These are phyloP conservation scores for Sclerotinia subarctica DNA, from an alignment of 2,329 filamentous ascomycete genomes.

Conservation along the genomic window DNA sequence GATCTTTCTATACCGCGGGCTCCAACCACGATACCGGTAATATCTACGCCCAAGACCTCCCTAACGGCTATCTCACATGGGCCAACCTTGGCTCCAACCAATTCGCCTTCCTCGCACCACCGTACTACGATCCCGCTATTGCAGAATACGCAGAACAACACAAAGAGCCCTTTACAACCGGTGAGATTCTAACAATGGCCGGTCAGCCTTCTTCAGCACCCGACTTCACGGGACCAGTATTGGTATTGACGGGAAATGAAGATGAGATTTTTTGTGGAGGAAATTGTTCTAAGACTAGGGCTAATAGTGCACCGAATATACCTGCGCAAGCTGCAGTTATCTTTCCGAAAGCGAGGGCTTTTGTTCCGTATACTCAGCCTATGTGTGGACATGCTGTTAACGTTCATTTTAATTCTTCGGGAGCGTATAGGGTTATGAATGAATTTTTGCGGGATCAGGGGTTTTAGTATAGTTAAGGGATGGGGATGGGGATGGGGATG, in stretches of 20 bases:
- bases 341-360: not conserved
- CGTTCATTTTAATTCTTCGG: constrained; percentile 12
- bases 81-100: constrained; percentile 13
- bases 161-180: constrained; percentile 5
- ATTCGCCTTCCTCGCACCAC: constrained; percentile 12
- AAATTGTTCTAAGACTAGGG: not conserved
- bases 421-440: constrained; percentile 18
- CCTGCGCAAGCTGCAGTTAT: not conserved
- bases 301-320: not conserved
- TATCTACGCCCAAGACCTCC: not conserved
- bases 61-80: constrained; percentile 16
- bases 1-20: constrained; percentile 3
- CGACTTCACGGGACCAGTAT: not conserved
- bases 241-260: constrained; percentile 5
- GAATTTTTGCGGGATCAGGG: constrained; percentile 1
- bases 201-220: not conserved
- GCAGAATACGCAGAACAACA: not conserved
- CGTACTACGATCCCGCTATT: constrained; percentile 7
- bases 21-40: not conserved
- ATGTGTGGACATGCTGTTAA: constrained; percentile 13
- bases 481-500: not conserved
- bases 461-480: not conserved
- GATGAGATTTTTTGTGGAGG: constrained; percentile 16
- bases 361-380: not conserved
- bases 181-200: not conserved